Base-by-base conservation (phyloP, 495 filamentous ascomycete genomes). In the Elasticomyces elasticus region DNA sequence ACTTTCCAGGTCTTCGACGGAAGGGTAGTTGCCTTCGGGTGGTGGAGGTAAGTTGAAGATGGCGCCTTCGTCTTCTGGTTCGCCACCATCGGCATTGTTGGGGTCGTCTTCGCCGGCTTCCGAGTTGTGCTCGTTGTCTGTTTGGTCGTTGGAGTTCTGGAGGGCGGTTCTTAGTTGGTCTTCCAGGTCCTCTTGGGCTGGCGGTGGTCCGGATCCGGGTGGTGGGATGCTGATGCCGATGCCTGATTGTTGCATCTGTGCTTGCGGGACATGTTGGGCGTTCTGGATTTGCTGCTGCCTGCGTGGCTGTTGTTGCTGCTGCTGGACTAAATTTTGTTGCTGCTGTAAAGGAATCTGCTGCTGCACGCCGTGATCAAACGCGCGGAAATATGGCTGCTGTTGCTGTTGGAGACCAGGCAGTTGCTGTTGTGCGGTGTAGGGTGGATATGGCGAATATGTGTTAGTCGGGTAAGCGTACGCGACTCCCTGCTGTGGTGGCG, bases 31-130 rank as follows among this genome's bases (percentile, higher is more conserved):
- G 40, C 44, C 41, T 42, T 60, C 52, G 28, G 58, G 58, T 24
- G 58, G 58, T 19, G 58, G 52, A 6, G 58, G 58, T 15, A 60
- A 24, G 26, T 55, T 45, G 42, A 56, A 60, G 40, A 60, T 50
- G 17, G 58, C 27, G 11, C 51, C 46, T 5, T 54, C 23, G 1
- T 40, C 42, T 11, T 52, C 55, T 6, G 26, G 27, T 7, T 9
- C 25, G 31, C 45, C 49, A n/a, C 31, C 40, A 15, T 44, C 41
- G 1, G 12, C 40, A 23, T 35, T 27, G 13, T 37, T 38, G 11
- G 43, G 31, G 23, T 38, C 54, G 13, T 57, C 37, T 26, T 33
- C 37, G n/a, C 40, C 47, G 13, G 37, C 35, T 3, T 57, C 48
- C n/a, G n/a, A n/a, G 30, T 40, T 23, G 20, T 52, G 12, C 41